Conservation (phyloP, 805 yeast genomes). For the Barnettozyma salicaria region DNA sequence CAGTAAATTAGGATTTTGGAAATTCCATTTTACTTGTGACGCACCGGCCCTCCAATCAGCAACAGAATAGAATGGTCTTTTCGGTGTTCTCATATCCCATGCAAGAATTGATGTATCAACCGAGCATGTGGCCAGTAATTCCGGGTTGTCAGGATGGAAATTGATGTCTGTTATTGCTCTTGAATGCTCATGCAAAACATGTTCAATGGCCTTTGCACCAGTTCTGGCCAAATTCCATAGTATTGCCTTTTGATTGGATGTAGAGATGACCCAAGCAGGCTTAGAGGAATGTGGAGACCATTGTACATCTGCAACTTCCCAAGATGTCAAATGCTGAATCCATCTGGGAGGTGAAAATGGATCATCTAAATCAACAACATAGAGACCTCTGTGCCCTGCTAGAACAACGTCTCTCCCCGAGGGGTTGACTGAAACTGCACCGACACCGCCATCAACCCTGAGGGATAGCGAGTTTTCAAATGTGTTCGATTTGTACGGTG, state of each 20-base stretch:
- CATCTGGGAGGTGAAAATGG: conserved; percentile 94
- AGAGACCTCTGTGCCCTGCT: conserved; percentile 78
- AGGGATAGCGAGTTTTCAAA: conserved; percentile 79
- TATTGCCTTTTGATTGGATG: conserved; percentile 92
- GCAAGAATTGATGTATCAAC: conserved; percentile 81
- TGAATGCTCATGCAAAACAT: conserved; percentile 81
- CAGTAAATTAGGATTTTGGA: conserved; percentile 62
- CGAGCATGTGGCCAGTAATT: conserved; percentile 84
- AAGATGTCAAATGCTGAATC: conserved; percentile 85
- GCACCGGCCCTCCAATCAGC: conserved; percentile 97
- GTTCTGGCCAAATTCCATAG: conserved; percentile 82
- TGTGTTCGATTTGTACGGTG: conserved; percentile 46
- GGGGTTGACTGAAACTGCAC: conserved; percentile 86
- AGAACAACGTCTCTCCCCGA: conserved; percentile 89
- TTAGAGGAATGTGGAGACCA: conserved; percentile 91
- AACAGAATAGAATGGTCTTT: conserved; percentile 65
- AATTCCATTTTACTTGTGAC: conserved; percentile 92
- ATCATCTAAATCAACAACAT: conserved; percentile 88
- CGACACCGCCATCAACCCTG: conserved; percentile 85
- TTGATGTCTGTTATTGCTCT: conserved; percentile 95
- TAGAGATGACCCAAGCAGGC: conserved; percentile 88
- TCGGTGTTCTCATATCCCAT: conserved; percentile 88
- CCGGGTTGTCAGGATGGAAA: conserved; percentile 84
- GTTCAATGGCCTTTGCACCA: conserved; percentile 72
- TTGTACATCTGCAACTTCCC: conserved; percentile 99